These are phyloP conservation scores for Solanum etuberosum DNA, from an alignment of 257 asterid species.

Conservation along the genomic window DNA sequence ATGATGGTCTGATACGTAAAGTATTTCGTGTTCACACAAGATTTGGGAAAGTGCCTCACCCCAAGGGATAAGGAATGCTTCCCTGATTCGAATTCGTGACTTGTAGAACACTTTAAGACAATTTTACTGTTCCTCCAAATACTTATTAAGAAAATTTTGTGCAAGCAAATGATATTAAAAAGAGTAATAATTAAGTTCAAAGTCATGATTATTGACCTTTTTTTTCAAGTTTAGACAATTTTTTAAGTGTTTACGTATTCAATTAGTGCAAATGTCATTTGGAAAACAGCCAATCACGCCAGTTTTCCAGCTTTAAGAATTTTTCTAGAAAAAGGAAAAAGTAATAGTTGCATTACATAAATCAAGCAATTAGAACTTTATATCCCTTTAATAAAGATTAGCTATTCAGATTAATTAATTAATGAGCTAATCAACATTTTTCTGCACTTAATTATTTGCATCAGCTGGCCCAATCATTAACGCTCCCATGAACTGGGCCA, in stretches of 20 bases:
- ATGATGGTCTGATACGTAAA: background rate
- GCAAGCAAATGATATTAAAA: background rate
- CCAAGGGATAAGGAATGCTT: no score
- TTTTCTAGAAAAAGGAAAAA: background rate
- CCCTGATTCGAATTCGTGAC: background rate
- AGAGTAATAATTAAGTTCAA: background rate
- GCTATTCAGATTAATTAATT: background rate
- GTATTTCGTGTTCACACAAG: background rate
- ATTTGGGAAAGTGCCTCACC: no score
- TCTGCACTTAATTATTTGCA: background rate
- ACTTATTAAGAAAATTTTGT: background rate
- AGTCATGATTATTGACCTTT: background rate
- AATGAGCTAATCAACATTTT: background rate
- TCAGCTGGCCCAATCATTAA: background rate
- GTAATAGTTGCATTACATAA: background rate
- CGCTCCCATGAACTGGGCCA: no score
- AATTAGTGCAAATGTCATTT: background rate
- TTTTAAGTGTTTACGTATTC: background rate
- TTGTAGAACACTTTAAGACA: background rate
- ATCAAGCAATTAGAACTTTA: background rate
- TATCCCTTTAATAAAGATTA: background rate
- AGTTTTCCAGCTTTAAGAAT: background rate
- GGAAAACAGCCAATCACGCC: background rate
- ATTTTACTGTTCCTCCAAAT: fast-evolving
- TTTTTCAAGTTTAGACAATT: background rate